These are phyloP conservation scores for Pholiota adiposa DNA, from an alignment of 1,284 basidiomycete species.

Conservation along the genomic window DNA sequence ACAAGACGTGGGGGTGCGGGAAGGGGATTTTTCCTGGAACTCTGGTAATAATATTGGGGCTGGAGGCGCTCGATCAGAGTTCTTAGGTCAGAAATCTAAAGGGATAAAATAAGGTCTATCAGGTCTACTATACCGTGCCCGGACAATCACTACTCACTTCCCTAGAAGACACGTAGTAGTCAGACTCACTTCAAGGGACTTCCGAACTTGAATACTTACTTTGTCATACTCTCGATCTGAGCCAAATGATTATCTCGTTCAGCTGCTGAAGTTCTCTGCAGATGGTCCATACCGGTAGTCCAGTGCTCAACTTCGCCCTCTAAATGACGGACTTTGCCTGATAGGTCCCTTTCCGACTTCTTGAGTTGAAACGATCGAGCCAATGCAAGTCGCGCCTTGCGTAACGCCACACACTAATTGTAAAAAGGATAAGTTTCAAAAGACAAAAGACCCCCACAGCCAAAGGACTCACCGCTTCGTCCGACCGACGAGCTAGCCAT, in stretches of 20 bases:
- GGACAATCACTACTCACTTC: constrained; percentile 8
- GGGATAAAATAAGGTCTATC: not conserved
- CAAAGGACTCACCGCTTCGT: constrained; percentile 36
- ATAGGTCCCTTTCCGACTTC: not conserved
- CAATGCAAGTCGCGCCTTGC: constrained; percentile 18
- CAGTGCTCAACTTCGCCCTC: not conserved
- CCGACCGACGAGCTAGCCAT: constrained; percentile 42
- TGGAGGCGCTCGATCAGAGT: constrained; percentile 21
- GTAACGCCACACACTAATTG: constrained; percentile 15
- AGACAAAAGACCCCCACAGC: not conserved
- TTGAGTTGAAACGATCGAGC: constrained; percentile 4
- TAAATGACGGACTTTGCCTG: not conserved
- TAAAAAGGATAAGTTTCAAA: not conserved
- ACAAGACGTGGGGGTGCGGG: constrained; percentile 53
- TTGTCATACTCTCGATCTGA: constrained; percentile 13
- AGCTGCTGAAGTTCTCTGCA: not conserved
- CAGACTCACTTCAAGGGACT: not conserved
- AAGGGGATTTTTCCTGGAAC: constrained; percentile 42
- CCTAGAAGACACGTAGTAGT: not conserved
- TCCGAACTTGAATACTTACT: not conserved
- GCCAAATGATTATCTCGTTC: not conserved
- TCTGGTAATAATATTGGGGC: constrained; percentile 20
- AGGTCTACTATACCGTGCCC: not conserved
- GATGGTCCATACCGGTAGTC: not conserved
- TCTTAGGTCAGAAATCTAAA: constrained; percentile 17